These are phyloP conservation scores for Picochlorum sp. DNA, from an alignment of 139 green algal species.

Conservation along the genomic window DNA sequence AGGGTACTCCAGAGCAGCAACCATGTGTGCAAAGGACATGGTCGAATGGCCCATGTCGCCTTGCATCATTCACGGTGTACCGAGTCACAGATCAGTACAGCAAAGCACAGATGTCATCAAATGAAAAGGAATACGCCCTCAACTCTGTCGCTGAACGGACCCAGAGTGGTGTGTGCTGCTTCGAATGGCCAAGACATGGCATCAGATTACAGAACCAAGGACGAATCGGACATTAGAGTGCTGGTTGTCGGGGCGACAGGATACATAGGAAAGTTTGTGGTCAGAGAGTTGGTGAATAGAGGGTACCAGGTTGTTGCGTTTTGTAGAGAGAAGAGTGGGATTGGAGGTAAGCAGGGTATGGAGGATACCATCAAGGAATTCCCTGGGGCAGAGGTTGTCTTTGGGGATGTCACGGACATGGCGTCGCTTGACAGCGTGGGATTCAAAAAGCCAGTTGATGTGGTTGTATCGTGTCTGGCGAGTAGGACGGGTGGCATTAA, in stretches of 20 bases:
- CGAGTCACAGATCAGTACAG: too few relatives aligned
- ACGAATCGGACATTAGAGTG: constrained; percentile 68
- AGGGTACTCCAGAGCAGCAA: too few relatives aligned
- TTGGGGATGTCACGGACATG: constrained; percentile 74
- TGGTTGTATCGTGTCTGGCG: constrained; percentile 96
- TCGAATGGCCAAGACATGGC: too few relatives aligned
- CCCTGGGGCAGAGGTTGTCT: constrained; percentile 70
- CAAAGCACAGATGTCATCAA: too few relatives aligned
- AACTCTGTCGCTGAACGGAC: too few relatives aligned
- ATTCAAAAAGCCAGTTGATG: constrained; percentile 79
- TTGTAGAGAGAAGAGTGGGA: constrained; percentile 75
- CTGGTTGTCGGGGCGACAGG: constrained; percentile 90
- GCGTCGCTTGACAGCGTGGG: constrained; percentile 46
- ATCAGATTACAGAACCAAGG: constrained; percentile 48
- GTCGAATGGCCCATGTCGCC: too few relatives aligned
- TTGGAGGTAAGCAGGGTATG: constrained; percentile 76
- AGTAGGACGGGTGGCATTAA: constrained; percentile 78
- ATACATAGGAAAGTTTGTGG: constrained; percentile 93
- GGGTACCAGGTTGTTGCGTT: constrained; percentile 79
- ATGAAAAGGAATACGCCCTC: too few relatives aligned
- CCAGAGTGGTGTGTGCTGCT: too few relatives aligned
- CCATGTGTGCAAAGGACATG: too few relatives aligned
- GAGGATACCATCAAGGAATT: constrained; percentile 73
- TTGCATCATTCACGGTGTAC: too few relatives aligned
- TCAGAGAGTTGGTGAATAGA: constrained; percentile 49